These are phyloP conservation scores for Tuctoria greenei DNA, from an alignment of 176 grass and related monocot species.

Conservation along the genomic window DNA sequence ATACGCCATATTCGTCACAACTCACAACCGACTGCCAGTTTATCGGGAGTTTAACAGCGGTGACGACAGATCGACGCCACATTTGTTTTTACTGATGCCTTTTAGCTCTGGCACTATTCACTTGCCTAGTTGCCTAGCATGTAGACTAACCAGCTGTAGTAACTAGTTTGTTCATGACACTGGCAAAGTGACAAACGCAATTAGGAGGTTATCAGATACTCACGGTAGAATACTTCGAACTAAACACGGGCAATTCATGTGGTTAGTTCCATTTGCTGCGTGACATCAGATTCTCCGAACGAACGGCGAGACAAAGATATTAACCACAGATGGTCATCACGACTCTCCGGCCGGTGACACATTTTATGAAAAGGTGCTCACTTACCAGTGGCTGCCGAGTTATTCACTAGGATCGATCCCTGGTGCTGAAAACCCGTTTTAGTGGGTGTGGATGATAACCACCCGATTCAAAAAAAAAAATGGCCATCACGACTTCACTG, in stretches of 20 bases:
- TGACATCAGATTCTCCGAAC: not conserved
- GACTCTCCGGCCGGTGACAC: too few species aligned
- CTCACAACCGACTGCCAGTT: too few species aligned
- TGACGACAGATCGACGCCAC: slow-evolving; percentile 27
- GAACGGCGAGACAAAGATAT: not conserved
- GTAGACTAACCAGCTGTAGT: slow-evolving; percentile 14
- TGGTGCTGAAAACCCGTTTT: too few species aligned
- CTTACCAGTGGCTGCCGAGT: too few species aligned
- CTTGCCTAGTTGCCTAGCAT: too few species aligned
- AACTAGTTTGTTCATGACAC: not conserved
- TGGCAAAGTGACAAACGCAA: not conserved
- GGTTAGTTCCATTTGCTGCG: not conserved
- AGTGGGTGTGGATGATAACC: too few species aligned
- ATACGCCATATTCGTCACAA: slow-evolving; percentile 4
- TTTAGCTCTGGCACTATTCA: slow-evolving; percentile 8
- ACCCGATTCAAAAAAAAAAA: too few species aligned
- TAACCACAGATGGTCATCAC: too few species aligned
- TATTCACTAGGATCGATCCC: too few species aligned
- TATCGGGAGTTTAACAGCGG: not conserved
- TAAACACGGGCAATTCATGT: not conserved
- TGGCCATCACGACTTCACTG: not conserved
- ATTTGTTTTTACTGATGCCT: slow-evolving; percentile 18
- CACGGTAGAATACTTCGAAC: not conserved
- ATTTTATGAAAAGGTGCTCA: too few species aligned
- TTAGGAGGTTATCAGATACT: not conserved